Evolutionary conservation across 2,329 filamentous ascomycete genomes (phyloP), one percentile per base, ranked within the genome.

Genomic region (Trichophaea hybrida): DNA sequence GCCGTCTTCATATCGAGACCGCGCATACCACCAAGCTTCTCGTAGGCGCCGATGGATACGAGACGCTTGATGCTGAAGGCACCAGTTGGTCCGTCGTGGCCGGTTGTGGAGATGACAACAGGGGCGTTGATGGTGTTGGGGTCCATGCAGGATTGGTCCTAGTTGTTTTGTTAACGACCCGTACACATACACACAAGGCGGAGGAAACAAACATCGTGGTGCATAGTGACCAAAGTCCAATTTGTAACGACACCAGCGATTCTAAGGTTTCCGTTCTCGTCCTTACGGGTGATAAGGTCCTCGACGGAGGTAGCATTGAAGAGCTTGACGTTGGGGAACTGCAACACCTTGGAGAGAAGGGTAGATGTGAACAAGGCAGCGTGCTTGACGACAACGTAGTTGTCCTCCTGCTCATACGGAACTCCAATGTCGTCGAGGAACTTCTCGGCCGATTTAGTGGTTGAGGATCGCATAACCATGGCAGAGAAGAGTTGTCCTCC

Each of bases 71-170:
- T 89, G 66, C 76, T 86, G 77, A 96, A 96, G 54, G 89, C 89
- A 51, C 89, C 90, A 71, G 94, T 94, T 13, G 89, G 89, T 51
- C 81, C 90, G 66, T 96, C 89, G 69, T 96, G 89, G 55, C 89
- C 90, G 0, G 89, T 95, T 31, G 89, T 95, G 60, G 84, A 88
- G 75, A 96, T 86, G 70, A 95, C 77, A 61, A 95, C 73, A 1
- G 89, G 88, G 0, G 88, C 88, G 71, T 94, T 95, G 80, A 95
- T 94, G 69, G 89, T 95, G 80, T 93, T 94, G 67, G 89, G 89
- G 73, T 95, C 90, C 89, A 95, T 94, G 84, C 89, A 95, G 63
- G 82, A 86, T 76, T 94, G 88, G 72, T 91, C 86, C 53, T 55
- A 46, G 5, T 32, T 51, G 31, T 1, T 51, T 37, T 53, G 13